Percentiles rank a stretch among this genome's conserved stretches.
phyloP scores from a whole-genome alignment of 306 rosid species.

The Cucumis cinereus region DNA sequence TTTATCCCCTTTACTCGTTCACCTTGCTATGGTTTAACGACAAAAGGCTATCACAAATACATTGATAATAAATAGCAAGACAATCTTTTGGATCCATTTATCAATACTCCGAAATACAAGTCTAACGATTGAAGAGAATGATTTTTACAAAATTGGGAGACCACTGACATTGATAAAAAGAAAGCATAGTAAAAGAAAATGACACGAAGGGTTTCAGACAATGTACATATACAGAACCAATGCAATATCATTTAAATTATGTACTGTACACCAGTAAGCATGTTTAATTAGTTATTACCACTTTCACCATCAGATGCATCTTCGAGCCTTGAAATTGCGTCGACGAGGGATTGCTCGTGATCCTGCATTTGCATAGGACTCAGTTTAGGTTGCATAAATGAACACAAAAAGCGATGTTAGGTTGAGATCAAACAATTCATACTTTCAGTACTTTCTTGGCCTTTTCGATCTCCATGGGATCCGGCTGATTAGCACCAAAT shows the following conservation, averaged over 20 bases:
- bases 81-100: neutral
- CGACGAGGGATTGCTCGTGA: constrained; percentile 66
- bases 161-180: neutral
- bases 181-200: neutral
- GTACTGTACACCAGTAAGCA: constrained; percentile 5
- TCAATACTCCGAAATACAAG: neutral
- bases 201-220: neutral
- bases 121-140: neutral
- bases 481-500: constrained; percentile 47
- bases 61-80: neutral
- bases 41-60: neutral
- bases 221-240: constrained; percentile 6
- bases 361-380: constrained; percentile 35
- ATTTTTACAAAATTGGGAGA: constrained; percentile 6
- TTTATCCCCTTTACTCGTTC: neutral
- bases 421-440: constrained; percentile 15
- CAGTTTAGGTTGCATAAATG: neutral
- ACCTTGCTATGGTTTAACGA: neutral
- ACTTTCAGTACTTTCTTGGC: constrained; percentile 74
- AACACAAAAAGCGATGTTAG: neutral
- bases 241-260: constrained; percentile 4
- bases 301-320: constrained; percentile 86
- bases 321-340: constrained; percentile 74
- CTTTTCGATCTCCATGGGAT: constrained; percentile 55
- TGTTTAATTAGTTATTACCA: constrained; percentile 50